These are phyloP conservation scores for Aspergillus sojae DNA, from an alignment of 2,329 filamentous ascomycete genomes.

Conservation along the genomic window DNA sequence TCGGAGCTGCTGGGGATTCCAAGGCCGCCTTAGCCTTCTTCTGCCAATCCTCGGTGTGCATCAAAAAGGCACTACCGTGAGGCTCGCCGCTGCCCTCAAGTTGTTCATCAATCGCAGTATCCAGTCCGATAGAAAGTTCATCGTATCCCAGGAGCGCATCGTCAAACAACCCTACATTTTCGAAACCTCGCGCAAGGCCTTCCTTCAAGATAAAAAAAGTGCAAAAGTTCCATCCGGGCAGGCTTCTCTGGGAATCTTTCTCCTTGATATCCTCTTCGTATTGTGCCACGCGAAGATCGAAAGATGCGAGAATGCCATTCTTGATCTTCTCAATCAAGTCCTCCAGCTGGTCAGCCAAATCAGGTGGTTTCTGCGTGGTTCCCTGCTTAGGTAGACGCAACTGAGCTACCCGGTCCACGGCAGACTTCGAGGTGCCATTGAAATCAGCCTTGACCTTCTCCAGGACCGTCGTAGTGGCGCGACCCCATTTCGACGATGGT, in stretches of 20 bases:
- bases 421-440: constrained; percentile 73
- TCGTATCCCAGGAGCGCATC: constrained; percentile 95
- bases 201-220: constrained; percentile 99
- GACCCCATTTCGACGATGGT: constrained; percentile 72
- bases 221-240: constrained; percentile 99
- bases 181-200: constrained; percentile 87
- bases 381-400: constrained; percentile 68
- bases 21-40: constrained; percentile 58
- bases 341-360: constrained; percentile 78
- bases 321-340: constrained; percentile 88
- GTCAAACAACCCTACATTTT: constrained; percentile 93
- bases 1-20: constrained; percentile 35
- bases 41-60: constrained; percentile 73
- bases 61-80: constrained; percentile 72
- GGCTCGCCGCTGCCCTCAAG: constrained; percentile 61
- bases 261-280: constrained; percentile 98
- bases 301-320: constrained; percentile 80
- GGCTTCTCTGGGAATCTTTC: constrained; percentile 79
- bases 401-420: constrained; percentile 79
- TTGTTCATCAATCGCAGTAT: constrained; percentile 78
- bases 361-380: constrained; percentile 67
- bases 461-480: constrained; percentile 76
- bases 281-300: constrained; percentile 85
- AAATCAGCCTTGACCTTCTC: constrained; percentile 92
- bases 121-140: constrained; percentile 84